Evolutionary conservation across 2,329 filamentous ascomycete genomes (phyloP).

Genomic region (Apiospora sp.): DNA sequence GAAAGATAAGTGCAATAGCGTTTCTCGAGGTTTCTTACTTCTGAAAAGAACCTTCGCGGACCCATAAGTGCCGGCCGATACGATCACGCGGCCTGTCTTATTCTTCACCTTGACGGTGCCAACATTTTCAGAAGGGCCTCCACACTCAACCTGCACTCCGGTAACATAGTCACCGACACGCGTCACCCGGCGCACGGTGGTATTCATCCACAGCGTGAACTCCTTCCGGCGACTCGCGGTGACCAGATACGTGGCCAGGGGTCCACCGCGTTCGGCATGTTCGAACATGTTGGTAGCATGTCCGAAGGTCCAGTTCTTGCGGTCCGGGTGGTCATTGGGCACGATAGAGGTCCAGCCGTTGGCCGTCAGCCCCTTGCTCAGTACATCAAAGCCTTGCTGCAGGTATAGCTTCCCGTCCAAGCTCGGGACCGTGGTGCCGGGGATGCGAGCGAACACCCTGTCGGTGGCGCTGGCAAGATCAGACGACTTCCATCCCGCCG

Average conservation of each 20-base stretch:
- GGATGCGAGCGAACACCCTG: conserved; percentile 73
- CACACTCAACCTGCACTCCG: conserved; percentile 72
- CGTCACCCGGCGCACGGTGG: conserved; percentile 71
- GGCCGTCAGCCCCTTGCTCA: conserved; percentile 64
- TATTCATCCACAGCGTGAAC: conserved; percentile 73
- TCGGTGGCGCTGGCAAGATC: conserved; percentile 68
- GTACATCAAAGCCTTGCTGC: conserved; percentile 70
- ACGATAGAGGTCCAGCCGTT: conserved; percentile 70
- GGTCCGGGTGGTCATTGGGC: conserved; percentile 64
- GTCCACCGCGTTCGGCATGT: conserved; percentile 72
- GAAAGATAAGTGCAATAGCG: neutral
- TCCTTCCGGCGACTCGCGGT: conserved; percentile 65
- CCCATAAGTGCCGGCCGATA: conserved; percentile 75
- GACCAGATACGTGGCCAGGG: conserved; percentile 75
- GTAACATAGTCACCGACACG: conserved; percentile 68
- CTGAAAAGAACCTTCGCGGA: conserved; percentile 73
- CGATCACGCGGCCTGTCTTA: conserved; percentile 69
- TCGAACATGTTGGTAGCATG: conserved; percentile 73
- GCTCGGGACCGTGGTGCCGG: conserved; percentile 72
- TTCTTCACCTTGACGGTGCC: conserved; percentile 68
- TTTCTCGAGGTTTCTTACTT: conserved; percentile 46
- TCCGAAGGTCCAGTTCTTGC: conserved; percentile 72
- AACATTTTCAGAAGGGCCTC: conserved; percentile 58
- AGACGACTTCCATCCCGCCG: conserved; percentile 71
- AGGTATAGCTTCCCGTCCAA: conserved; percentile 71